These are phyloP conservation scores for Cephalotrichum gorgonifer DNA, from an alignment of 2,329 filamentous ascomycete species.

Conservation along the genomic window DNA sequence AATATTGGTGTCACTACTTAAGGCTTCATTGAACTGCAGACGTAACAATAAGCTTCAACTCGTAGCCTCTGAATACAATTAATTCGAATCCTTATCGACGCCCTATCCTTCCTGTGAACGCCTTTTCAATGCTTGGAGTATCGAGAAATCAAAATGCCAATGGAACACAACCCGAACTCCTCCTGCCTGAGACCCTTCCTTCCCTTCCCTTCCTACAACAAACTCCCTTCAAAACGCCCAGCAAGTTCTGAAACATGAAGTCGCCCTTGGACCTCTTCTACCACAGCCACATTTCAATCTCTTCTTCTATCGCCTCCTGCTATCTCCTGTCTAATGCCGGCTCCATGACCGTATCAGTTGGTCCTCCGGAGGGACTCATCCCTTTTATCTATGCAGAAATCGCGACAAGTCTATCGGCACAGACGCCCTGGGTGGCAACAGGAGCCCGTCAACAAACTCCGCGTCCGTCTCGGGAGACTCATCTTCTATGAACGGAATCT, in stretches of 20 bases:
- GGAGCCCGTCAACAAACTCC: neutral
- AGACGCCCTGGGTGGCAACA: neutral
- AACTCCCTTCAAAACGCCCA: neutral
- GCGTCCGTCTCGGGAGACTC: conserved; percentile 5
- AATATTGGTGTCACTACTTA: neutral
- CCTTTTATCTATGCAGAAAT: conserved; percentile 25
- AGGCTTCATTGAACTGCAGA: neutral
- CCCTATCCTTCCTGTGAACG: neutral
- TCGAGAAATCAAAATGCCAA: neutral
- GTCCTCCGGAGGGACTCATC: neutral
- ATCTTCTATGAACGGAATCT: conserved; percentile 24
- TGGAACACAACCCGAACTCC: neutral
- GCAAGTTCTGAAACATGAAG: neutral
- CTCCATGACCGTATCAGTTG: neutral
- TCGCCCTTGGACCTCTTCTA: too few relatives aligned
- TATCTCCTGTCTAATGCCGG: neutral
- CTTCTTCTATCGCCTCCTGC: neutral
- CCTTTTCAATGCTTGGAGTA: neutral
- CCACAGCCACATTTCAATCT: too few relatives aligned
- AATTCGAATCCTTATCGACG: neutral
- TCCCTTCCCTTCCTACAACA: too few relatives aligned
- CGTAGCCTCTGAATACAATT: neutral
- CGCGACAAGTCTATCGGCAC: conserved; percentile 29
- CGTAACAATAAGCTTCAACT: neutral
- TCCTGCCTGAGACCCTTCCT: neutral